phyloP scores from a whole-genome alignment of 495 filamentous ascomycete genomes.

The Staphylotrichum tortipilum region DNA sequence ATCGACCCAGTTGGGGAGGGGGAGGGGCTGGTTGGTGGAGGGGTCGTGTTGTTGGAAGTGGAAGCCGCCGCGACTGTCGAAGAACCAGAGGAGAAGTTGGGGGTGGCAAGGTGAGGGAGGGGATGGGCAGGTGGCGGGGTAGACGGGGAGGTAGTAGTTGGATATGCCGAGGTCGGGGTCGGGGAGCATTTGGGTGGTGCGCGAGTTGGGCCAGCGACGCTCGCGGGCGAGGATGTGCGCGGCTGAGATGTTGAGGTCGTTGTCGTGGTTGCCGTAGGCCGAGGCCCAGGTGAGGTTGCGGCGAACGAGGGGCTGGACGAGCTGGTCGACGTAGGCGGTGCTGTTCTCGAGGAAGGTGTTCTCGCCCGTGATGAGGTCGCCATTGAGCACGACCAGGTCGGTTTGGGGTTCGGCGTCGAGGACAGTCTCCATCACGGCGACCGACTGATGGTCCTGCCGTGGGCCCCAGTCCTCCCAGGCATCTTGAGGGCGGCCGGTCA shows the following conservation, averaged over 20 bases:
- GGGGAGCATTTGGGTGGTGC: constrained; percentile 42
- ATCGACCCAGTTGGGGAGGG: constrained; percentile 40
- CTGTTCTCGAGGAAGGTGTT: constrained; percentile 51
- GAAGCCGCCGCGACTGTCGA: constrained; percentile 59
- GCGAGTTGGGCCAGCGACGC: constrained; percentile 41
- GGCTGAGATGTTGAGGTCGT: constrained; percentile 50
- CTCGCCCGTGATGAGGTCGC: constrained; percentile 67
- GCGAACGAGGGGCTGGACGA: constrained; percentile 48
- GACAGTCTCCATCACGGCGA: constrained; percentile 50
- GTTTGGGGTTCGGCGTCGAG: constrained; percentile 46
- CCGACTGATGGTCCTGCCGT: constrained; percentile 51
- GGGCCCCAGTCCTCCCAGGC: constrained; percentile 49
- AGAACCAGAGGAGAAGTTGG: constrained; percentile 62
- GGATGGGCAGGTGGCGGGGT: constrained; percentile 18
- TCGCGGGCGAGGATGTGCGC: constrained; percentile 48
- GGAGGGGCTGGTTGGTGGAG: constrained; percentile 17
- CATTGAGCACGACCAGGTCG: constrained; percentile 62
- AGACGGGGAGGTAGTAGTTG: constrained; percentile 58
- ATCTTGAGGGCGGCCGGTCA: constrained; percentile 18
- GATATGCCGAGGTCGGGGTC: constrained; percentile 47
- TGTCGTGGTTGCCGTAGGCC: constrained; percentile 71
- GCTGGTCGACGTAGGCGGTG: constrained; percentile 49
- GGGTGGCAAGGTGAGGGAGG: constrained; percentile 15
- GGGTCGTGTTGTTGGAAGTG: constrained; percentile 39
- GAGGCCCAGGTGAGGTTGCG: constrained; percentile 52